Evolutionary conservation across 768 basidiomycete species (phyloP), one percentile per base, ranked within the genome.

Genomic region (Cystobasidium ongulense): DNA sequence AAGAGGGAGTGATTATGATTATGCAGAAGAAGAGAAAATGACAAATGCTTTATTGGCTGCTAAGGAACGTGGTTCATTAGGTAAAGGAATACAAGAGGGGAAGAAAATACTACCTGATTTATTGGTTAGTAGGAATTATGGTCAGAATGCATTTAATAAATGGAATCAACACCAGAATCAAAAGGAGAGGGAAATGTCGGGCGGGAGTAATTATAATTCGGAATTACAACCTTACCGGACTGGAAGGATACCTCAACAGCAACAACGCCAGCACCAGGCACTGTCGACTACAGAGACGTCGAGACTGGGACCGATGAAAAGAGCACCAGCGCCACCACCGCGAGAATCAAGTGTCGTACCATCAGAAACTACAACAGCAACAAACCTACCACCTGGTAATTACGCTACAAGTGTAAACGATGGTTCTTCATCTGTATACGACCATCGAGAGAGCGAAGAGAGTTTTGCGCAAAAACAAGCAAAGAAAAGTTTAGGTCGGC

Each of bases 11-110:
- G 68, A 71, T 10, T 71, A 71, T 29, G 68, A 71, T 29, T 71
- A 71, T 35, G 50, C 68, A 11, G 53, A 71, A 59, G 68, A 71
- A 36, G 68, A 71, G 31, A 23, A 52, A n/a, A 71, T 71, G 68
- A 36, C 43, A n/a, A 25, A 15, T 36, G 25, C 50, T 52, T 46
- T 71, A 21, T 29, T 39, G n/a, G 53, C 50, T 4, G 68, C 68
- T 27, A 54, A 59, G 31, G 52, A 57, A 25, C 52, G 68, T 23
- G 68, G 36, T 10, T 38, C 35, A 27, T 39, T 46, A 27, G 33
- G 17, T 46, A 64, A 46, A 64, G 41, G 41, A 4, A 7, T 68
- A n/a, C 68, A 53, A 2, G 68, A 71, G 36, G 68, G 68, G 1
- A 71, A 53, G 31, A 10, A 36, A 18, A 64, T 64, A 25, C 35